Evolutionary conservation across 257 asterid genomes (phyloP).

Genomic region (Fraxinus americana): DNA sequence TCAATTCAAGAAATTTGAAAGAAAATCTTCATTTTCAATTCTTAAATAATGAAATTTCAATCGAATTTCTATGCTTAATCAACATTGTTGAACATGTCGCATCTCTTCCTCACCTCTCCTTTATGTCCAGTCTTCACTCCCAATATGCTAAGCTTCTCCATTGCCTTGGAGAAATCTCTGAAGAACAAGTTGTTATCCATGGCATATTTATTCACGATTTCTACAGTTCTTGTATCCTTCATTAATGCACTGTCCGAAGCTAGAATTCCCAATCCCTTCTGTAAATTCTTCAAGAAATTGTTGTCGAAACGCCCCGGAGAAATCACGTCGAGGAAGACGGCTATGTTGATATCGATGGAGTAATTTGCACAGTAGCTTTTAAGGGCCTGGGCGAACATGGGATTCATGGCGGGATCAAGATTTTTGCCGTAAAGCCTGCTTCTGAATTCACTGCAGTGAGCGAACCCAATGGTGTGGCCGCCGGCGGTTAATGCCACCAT

Average conservation of each 20-base stretch:
- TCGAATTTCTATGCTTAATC: background rate
- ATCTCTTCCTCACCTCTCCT: constrained; percentile 90
- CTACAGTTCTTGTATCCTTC: constrained; percentile 59
- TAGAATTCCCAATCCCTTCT: constrained; percentile 68
- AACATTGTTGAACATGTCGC: constrained; percentile 41
- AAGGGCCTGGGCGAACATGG: constrained; percentile 58
- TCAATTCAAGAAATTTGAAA: background rate
- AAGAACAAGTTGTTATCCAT: constrained; percentile 59
- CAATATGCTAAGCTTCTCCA: constrained; percentile 73
- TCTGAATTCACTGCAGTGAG: constrained; percentile 89
- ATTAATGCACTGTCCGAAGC: constrained; percentile 63
- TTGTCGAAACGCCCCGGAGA: constrained; percentile 82
- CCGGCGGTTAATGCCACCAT: constrained; percentile 82
- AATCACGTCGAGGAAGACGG: constrained; percentile 75
- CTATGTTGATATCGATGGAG: constrained; percentile 56
- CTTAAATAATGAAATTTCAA: background rate
- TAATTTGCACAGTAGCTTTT: constrained; percentile 60
- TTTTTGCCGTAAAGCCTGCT: constrained; percentile 46
- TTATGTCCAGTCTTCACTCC: constrained; percentile 63
- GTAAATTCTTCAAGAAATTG: constrained; percentile 58
- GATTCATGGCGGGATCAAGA: constrained; percentile 54
- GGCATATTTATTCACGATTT: constrained; percentile 52
- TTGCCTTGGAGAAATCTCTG: constrained; percentile 69
- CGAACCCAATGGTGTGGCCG: constrained; percentile 94
- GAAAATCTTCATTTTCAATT: background rate